phyloP scores from a whole-genome alignment of 2,329 filamentous ascomycete species.

The Magnaporthiopsis poae region DNA sequence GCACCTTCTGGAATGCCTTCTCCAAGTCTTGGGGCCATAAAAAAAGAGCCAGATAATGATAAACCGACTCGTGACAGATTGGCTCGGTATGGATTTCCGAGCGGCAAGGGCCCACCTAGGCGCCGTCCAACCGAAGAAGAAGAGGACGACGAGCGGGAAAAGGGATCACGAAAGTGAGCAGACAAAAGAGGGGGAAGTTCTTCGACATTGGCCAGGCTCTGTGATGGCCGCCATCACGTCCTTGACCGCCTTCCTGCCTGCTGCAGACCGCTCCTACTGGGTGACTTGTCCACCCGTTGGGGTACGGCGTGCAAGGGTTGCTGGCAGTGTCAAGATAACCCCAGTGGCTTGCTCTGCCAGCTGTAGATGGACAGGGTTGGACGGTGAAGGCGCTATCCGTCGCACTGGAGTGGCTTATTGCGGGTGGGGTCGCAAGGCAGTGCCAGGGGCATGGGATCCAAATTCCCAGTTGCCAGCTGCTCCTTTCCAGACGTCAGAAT shows the following conservation, averaged over 20 bases:
- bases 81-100: not conserved
- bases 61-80: not conserved
- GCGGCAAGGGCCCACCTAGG: too few relatives aligned
- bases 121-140: not conserved
- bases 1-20: not conserved
- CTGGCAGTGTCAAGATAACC: not conserved
- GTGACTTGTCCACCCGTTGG: not conserved
- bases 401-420: not conserved
- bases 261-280: not conserved
- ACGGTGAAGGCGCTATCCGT: not conserved
- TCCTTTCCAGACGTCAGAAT: not conserved
- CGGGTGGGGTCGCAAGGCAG: not conserved
- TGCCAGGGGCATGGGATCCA: not conserved
- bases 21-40: not conserved
- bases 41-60: not conserved
- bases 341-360: not conserved
- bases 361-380: not conserved
- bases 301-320: not conserved
- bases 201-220: not conserved
- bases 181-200: not conserved
- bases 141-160: not conserved
- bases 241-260: not conserved
- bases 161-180: not conserved
- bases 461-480: not conserved
- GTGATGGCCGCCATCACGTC: not conserved